Evolutionary conservation across 2,329 filamentous ascomycete species (phyloP), one percentile per base, ranked within the genome.

Genomic region (Monilinia vaccinii-corymbosi): DNA sequence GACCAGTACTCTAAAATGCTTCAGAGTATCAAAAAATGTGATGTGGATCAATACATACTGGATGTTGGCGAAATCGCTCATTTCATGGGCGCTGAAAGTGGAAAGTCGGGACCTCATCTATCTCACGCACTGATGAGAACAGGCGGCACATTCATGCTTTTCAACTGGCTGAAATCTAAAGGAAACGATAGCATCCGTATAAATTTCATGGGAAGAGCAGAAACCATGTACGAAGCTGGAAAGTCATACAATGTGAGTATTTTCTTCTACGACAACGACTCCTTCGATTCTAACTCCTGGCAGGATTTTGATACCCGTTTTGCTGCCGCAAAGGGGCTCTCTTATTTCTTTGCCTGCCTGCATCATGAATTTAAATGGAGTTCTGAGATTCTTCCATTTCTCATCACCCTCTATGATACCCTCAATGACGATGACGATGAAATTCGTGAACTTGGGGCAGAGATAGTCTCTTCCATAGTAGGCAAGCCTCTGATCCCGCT

Each of bases 381-480:
- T 8, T 36, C 56, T 3, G 60, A 62, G n/a, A 59, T 63, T 16
- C 72, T 90, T 1, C 75, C 81, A 1, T 75, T 82, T 34, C 80
- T 88, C 56, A 71, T 91, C 6, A 77, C 86, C 4, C 75, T 93
- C 1, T 92, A 94, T 72, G 86, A 91, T 70, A 78, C 85, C 49
- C 79, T 96, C 5, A 88, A 89, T 69, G 94, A 97, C 70, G 93
- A 97, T 70, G 93, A 97, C 70, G 90, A 96, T 63, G 91, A 97
- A 60, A 82, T 97, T 64, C 84, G 93, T 48, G 81, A 86, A 38
- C 72, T 81, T 1, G 57, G 23, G 68, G 71, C 31, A 57, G 42
- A 48, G 13, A 56, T 62, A 34, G 67, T 40, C 23, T 67, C 61
- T 31, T 64, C 65, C 4, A 73, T 81, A 76, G 78, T 38, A 73